phyloP scores from a whole-genome alignment of 2,329 filamentous ascomycete genomes.

The Fusarium nisikadoi region DNA sequence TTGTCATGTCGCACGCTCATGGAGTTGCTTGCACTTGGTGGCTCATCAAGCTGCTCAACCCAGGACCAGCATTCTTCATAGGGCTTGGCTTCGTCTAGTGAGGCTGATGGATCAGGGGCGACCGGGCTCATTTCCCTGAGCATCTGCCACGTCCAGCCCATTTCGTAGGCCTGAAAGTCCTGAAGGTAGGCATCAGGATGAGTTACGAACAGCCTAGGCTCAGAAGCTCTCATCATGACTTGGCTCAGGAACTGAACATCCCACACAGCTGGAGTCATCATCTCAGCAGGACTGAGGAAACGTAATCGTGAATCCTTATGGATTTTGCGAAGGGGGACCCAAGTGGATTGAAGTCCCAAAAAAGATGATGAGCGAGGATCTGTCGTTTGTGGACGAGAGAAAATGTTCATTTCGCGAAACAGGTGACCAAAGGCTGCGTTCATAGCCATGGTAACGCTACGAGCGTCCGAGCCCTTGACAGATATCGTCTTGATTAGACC shows the following conservation, averaged over 20 bases:
- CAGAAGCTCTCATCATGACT: slow-evolving; percentile 77
- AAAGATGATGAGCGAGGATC: slow-evolving; percentile 54
- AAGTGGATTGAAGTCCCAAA: slow-evolving; percentile 72
- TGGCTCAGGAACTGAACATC: slow-evolving; percentile 75
- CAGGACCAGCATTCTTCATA: slow-evolving; percentile 72
- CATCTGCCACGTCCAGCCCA: slow-evolving; percentile 77
- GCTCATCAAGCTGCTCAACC: slow-evolving; percentile 71
- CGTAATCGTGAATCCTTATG: slow-evolving; percentile 78
- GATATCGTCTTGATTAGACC: slow-evolving; percentile 74
- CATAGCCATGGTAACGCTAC: slow-evolving; percentile 74
- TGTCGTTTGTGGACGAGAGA: slow-evolving; percentile 43
- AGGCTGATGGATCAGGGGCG: slow-evolving; percentile 57
- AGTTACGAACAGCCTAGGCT: slow-evolving; percentile 78
- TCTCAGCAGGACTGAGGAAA: slow-evolving; percentile 76
- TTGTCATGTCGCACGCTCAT: slow-evolving; percentile 55
- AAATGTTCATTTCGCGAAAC: slow-evolving; percentile 57
- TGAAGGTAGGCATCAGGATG: slow-evolving; percentile 81
- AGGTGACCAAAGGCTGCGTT: slow-evolving; percentile 69
- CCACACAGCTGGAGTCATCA: slow-evolving; percentile 79
- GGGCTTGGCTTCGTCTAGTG: slow-evolving; percentile 56
- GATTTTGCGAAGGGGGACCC: slow-evolving; percentile 81
- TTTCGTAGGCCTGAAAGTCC: slow-evolving; percentile 62
- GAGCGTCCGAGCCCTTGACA: slow-evolving; percentile 71
- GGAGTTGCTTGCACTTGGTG: slow-evolving; percentile 57
- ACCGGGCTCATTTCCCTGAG: slow-evolving; percentile 71